phyloP scores from a whole-genome alignment of 2,329 filamentous ascomycete species.

The Trichoderma atroviride region DNA sequence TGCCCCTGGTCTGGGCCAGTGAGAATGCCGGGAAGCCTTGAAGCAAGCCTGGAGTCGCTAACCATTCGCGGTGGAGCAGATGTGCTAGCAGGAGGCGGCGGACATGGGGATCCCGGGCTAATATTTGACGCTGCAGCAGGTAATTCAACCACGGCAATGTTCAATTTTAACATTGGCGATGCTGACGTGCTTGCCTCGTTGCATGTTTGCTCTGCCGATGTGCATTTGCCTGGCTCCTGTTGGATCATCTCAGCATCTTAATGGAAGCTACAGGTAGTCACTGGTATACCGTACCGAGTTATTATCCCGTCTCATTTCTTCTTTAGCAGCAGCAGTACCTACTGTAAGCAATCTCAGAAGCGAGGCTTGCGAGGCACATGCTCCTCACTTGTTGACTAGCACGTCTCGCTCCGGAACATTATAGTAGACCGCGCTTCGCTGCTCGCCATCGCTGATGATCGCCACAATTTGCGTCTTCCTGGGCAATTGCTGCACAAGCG shows the following conservation, averaged over 20 bases:
- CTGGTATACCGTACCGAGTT: too few relatives aligned
- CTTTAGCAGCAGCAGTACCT: background rate
- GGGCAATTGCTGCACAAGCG: slow-evolving; percentile 13
- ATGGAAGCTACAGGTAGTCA: too few relatives aligned
- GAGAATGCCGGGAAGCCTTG: slow-evolving; percentile 10
- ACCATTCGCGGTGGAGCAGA: slow-evolving; percentile 9
- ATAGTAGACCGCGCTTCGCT: background rate
- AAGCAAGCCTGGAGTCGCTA: slow-evolving; percentile 15
- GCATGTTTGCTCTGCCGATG: background rate
- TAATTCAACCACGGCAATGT: background rate
- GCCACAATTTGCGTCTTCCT: slow-evolving; percentile 6
- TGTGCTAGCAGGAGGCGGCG: slow-evolving; percentile 9
- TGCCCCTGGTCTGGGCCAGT: slow-evolving; percentile 19
- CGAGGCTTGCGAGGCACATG: background rate
- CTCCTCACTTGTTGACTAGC: background rate
- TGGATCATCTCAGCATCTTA: too few relatives aligned
- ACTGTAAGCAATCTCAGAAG: background rate
- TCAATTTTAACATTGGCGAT: slow-evolving; percentile 10
- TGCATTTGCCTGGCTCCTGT: background rate
- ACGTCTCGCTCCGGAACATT: background rate
- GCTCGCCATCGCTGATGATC: slow-evolving; percentile 19
- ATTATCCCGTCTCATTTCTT: background rate
- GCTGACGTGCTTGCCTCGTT: background rate
- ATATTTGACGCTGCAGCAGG: background rate
- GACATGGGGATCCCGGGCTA: slow-evolving; percentile 19